Evolutionary conservation across 1,139 yeast species (phyloP).

Genomic region (Lodderomyces margitis): DNA sequence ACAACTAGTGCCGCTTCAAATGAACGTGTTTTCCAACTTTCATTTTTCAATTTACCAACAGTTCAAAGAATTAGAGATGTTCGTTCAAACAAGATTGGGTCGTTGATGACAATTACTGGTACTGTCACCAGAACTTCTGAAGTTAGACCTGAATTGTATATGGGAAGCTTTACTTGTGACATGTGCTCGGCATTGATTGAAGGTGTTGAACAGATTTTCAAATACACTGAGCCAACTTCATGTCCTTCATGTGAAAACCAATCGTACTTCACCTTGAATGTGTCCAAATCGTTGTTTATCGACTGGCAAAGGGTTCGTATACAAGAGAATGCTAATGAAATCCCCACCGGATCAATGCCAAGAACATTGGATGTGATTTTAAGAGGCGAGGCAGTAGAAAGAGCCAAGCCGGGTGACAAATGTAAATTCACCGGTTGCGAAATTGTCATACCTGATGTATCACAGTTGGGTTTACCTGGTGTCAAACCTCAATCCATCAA

Average conservation of each 20-base stretch:
- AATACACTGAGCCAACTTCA: constrained; percentile 91
- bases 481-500: constrained; percentile 82
- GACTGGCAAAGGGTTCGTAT: constrained; percentile 98
- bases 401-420: constrained; percentile 97
- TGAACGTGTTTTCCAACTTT: constrained; percentile 82
- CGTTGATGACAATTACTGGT: constrained; percentile 82
- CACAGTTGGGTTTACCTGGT: constrained; percentile 97
- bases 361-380: constrained; percentile 90
- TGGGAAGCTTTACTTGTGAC: constrained; percentile 88
- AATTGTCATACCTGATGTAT: constrained; percentile 91
- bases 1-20: constrained; percentile 36
- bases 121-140: constrained; percentile 97
- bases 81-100: constrained; percentile 85
- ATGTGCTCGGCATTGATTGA: constrained; percentile 82
- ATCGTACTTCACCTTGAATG: constrained; percentile 79
- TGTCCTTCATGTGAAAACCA: constrained; percentile 92
- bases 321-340: constrained; percentile 93
- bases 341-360: constrained; percentile 99
- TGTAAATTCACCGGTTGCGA: constrained; percentile 95
- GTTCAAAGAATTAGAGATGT: constrained; percentile 86
- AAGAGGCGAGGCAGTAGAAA: constrained; percentile 92
- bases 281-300: constrained; percentile 79
- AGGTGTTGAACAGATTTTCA: constrained; percentile 90
- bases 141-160: constrained; percentile 91
- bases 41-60: constrained; percentile 84